Percentiles rank a stretch among this genome's conserved stretches.
Evolutionary conservation across 192 early-diverging fungal species (phyloP).

Genomic region (Coemansia javaensis): DNA sequence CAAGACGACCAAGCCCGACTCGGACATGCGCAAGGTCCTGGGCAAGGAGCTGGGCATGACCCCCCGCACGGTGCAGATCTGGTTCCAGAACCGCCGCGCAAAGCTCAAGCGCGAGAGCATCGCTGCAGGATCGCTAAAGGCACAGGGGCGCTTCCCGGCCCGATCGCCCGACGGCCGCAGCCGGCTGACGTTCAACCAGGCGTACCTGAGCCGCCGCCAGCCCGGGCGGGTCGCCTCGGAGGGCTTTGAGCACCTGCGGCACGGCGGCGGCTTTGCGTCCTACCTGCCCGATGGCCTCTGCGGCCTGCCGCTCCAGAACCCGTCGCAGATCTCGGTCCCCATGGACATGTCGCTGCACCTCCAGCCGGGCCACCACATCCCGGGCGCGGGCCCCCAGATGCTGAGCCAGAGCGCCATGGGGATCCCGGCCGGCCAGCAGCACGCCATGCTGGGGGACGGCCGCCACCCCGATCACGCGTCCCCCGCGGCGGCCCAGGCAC

Average conservation of each 20-base stretch:
- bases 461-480: neutral
- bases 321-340: constrained; percentile 40
- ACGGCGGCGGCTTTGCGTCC: constrained; percentile 14
- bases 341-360: constrained; percentile 15
- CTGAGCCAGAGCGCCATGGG: constrained; percentile 36
- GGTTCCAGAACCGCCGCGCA: constrained; percentile 88
- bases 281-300: constrained; percentile 16
- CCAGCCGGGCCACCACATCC: constrained; percentile 3
- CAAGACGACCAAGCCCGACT: constrained; percentile 60
- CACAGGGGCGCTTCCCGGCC: constrained; percentile 5
- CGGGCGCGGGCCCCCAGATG: constrained; percentile 1
- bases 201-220: constrained; percentile 29
- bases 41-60: constrained; percentile 64
- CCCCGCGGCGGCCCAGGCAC: constrained; percentile 6
- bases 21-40: constrained; percentile 57
- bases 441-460: neutral
- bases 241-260: constrained; percentile 25
- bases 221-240: constrained; percentile 33
- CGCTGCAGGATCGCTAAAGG: constrained; percentile 5
- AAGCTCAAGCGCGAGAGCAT: constrained; percentile 71
- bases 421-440: constrained; percentile 14
- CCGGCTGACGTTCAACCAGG: constrained; percentile 34
- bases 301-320: constrained; percentile 35
- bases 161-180: constrained; percentile 11
- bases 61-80: constrained; percentile 71